A percentile compares a stretch with the other conserved stretches of the same genome.
Conservation (phyloP, 2,329 filamentous ascomycete genomes). For the Fusarium bactridioides region DNA sequence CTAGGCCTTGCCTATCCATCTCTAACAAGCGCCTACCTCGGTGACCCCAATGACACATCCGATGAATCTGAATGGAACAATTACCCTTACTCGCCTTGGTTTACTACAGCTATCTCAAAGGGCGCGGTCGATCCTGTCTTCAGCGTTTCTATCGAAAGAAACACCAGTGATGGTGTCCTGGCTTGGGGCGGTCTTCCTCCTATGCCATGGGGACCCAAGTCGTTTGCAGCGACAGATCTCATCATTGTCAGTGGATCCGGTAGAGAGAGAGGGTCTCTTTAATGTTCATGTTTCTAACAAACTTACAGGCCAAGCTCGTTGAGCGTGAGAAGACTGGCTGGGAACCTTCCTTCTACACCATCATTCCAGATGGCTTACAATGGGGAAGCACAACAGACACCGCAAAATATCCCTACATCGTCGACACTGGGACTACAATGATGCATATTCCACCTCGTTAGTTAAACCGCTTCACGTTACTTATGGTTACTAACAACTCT, state of each 20-base stretch:
- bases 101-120: slow-evolving; percentile 58
- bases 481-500: neutral
- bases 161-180: slow-evolving; percentile 55
- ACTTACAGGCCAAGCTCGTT: slow-evolving; percentile 53
- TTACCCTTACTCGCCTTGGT: slow-evolving; percentile 56
- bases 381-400: slow-evolving; percentile 53
- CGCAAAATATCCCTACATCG: slow-evolving; percentile 57
- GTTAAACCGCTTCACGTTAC: slow-evolving; percentile 18
- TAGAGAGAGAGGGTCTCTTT: neutral
- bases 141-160: slow-evolving; percentile 57
- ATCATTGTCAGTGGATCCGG: slow-evolving; percentile 51
- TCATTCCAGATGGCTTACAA: slow-evolving; percentile 58
- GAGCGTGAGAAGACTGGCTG: slow-evolving; percentile 49
- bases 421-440: slow-evolving; percentile 62
- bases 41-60: slow-evolving; percentile 47
- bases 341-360: slow-evolving; percentile 62
- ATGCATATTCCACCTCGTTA: slow-evolving; percentile 59
- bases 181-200: slow-evolving; percentile 58
- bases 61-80: slow-evolving; percentile 51
- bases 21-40: slow-evolving; percentile 58
- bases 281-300: neutral
- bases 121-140: slow-evolving; percentile 56
- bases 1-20: slow-evolving; percentile 60
- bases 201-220: slow-evolving; percentile 42
- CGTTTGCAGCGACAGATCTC: slow-evolving; percentile 50